A percentile compares a stretch with the other conserved stretches of the same genome.
phyloP scores from a whole-genome alignment of 768 basidiomycete genomes.

The Kwoniella dendrophila region DNA sequence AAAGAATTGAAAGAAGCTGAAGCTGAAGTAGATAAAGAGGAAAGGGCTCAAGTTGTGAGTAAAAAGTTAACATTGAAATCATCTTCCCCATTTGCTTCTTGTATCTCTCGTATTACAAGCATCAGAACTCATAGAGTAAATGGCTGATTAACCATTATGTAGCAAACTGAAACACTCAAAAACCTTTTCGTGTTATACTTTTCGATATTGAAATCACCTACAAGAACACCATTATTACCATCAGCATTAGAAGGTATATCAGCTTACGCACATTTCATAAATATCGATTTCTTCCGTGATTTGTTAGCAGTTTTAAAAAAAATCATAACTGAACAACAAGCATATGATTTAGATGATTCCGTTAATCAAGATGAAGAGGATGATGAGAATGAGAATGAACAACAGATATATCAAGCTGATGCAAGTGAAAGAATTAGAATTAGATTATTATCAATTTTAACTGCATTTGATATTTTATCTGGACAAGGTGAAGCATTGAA shows the following conservation, averaged over 20 bases:
- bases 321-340: slow-evolving; percentile 63
- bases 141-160: neutral
- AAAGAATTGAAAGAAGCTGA: slow-evolving; percentile 63
- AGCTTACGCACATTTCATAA: slow-evolving; percentile 92
- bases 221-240: slow-evolving; percentile 73
- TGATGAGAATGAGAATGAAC: slow-evolving; percentile 42
- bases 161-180: slow-evolving; percentile 97
- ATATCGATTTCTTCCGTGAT: slow-evolving; percentile 97
- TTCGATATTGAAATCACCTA: slow-evolving; percentile 84
- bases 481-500: slow-evolving; percentile 99
- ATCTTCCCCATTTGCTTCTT: neutral
- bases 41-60: slow-evolving; percentile 77
- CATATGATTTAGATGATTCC: slow-evolving; percentile 30
- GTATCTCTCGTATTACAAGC: slow-evolving; percentile 11
- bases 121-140: neutral
- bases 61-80: slow-evolving; percentile 31
- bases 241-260: slow-evolving; percentile 89
- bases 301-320: slow-evolving; percentile 81
- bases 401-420: slow-evolving; percentile 31
- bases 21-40: slow-evolving; percentile 29
- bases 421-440: slow-evolving; percentile 60
- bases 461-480: slow-evolving; percentile 94
- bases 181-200: slow-evolving; percentile 97
- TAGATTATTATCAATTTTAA: slow-evolving; percentile 78
- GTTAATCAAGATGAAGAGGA: slow-evolving; percentile 56